Conservation (phyloP, 345 rosid genomes). For the Acer campestre region DNA sequence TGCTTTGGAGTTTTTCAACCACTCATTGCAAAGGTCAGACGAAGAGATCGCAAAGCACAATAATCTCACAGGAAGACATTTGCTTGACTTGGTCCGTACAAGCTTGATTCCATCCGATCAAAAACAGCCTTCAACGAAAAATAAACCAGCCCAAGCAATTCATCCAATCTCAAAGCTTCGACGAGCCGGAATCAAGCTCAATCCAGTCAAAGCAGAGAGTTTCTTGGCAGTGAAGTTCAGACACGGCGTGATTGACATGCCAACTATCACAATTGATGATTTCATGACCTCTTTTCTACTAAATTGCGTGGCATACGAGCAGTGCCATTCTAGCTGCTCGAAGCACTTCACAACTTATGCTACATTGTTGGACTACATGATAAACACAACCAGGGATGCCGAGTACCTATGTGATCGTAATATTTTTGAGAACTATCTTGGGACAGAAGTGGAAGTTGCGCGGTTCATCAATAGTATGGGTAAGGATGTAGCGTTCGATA, state of each 20-base stretch:
- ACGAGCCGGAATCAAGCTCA: conserved; percentile 56
- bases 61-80: conserved; percentile 46
- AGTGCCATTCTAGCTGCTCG: conserved; percentile 57
- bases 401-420: conserved; percentile 59
- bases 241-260: conserved; percentile 68
- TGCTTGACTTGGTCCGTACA: conserved; percentile 68
- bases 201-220: conserved; percentile 35
- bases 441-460: conserved; percentile 70
- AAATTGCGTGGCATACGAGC: conserved; percentile 83
- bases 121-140: neutral
- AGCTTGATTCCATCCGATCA: conserved; percentile 45
- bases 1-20: conserved; percentile 65
- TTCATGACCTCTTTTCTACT: conserved; percentile 64
- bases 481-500: conserved; percentile 74
- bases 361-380: conserved; percentile 62
- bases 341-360: conserved; percentile 76
- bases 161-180: conserved; percentile 72
- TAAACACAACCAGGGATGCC: conserved; percentile 61
- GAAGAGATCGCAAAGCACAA: conserved; percentile 30
- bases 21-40: conserved; percentile 45
- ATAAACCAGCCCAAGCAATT: conserved; percentile 43
- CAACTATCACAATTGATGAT: conserved; percentile 67
- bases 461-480: conserved; percentile 60
- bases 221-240: conserved; percentile 61
- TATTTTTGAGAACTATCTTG: conserved; percentile 69